Evolutionary conservation across 2,329 filamentous ascomycete species (phyloP).

Genomic region (Chaetomiaceae sp.): DNA sequence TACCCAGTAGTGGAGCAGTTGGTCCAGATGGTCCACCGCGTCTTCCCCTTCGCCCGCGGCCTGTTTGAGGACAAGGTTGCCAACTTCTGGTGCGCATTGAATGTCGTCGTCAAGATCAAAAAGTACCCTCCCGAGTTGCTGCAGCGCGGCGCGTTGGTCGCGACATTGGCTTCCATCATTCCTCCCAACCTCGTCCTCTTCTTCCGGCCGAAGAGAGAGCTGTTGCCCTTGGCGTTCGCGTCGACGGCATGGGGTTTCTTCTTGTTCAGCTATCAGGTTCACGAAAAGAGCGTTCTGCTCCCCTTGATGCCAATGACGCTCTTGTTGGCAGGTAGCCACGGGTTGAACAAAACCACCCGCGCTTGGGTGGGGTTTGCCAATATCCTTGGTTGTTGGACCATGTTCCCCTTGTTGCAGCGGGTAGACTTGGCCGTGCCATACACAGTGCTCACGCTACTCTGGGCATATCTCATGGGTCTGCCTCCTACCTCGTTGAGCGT

Average conservation of each 20-base stretch:
- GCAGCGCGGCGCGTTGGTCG: constrained; percentile 68
- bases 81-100: constrained; percentile 94
- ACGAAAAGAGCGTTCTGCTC: constrained; percentile 93
- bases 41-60: constrained; percentile 94
- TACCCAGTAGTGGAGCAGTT: constrained; percentile 75
- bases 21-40: constrained; percentile 79
- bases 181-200: constrained; percentile 78
- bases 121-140: constrained; percentile 66
- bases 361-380: constrained; percentile 98
- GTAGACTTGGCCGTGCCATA: constrained; percentile 85
- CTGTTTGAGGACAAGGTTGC: constrained; percentile 98
- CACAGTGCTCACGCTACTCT: constrained; percentile 75
- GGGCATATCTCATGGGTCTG: constrained; percentile 85
- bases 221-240: constrained; percentile 76
- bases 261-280: constrained; percentile 94
- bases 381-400: constrained; percentile 81
- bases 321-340: constrained; percentile 72
- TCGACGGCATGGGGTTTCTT: constrained; percentile 95
- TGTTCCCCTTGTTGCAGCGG: constrained; percentile 83
- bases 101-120: constrained; percentile 83
- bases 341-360: constrained; percentile 69
- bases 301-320: constrained; percentile 92
- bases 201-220: constrained; percentile 67
- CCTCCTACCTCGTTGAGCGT: constrained; percentile 70
- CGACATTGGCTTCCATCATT: constrained; percentile 71